A percentile compares a stretch with the other conserved stretches of the same genome.
phyloP scores from a whole-genome alignment of 176 grass and related monocot genomes.

The Stipa capillata region DNA sequence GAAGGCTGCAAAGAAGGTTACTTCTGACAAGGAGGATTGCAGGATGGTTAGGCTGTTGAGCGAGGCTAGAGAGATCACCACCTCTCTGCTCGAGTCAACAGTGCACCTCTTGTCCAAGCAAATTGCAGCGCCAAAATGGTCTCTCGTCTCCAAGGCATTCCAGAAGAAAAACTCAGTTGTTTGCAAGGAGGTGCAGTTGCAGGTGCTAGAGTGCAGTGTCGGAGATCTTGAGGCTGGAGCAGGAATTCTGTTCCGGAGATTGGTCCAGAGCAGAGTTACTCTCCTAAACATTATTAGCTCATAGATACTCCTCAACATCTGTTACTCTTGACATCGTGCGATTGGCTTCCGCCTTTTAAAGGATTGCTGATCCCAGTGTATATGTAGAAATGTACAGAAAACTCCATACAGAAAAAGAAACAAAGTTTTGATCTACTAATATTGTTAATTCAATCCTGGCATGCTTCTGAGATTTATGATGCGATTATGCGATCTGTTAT shows the following conservation, averaged over 20 bases:
- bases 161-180: background rate
- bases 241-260: conserved; percentile 23
- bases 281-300: conserved; percentile 28
- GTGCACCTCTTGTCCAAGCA: conserved; percentile 11
- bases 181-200: conserved; percentile 1
- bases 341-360: background rate
- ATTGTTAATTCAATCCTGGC: background rate
- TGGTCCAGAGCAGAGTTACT: conserved; percentile 24
- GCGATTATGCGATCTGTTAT: no score
- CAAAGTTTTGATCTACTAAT: background rate
- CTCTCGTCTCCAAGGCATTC: conserved; percentile 21
- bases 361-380: background rate
- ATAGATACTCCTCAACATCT: background rate
- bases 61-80: conserved; percentile 32
- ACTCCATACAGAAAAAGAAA: background rate
- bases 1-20: conserved; percentile 16
- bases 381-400: background rate
- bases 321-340: background rate
- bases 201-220: conserved; percentile 5
- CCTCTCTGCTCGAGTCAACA: conserved; percentile 31
- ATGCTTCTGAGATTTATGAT: background rate
- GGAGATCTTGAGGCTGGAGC: conserved; percentile 24
- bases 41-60: background rate
- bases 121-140: conserved; percentile 12
- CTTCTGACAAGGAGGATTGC: background rate